phyloP scores from a whole-genome alignment of 176 grass and related monocot species.

The Musa schizocarpa region DNA sequence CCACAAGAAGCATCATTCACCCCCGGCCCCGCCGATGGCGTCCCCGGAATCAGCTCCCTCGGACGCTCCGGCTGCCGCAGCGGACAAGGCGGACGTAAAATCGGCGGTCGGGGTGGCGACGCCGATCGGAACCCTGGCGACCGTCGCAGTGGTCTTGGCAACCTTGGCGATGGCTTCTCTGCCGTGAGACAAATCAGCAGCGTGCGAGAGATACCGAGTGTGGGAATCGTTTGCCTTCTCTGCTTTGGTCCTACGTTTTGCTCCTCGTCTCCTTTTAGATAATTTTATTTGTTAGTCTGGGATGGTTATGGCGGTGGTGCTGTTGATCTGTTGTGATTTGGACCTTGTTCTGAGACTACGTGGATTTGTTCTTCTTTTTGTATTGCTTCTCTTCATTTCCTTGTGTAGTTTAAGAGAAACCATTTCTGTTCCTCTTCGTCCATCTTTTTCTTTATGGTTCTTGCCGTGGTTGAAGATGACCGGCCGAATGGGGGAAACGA shows the following conservation, averaged over 20 bases:
- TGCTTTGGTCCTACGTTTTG: not conserved
- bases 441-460: not conserved
- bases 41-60: conserved; percentile 45
- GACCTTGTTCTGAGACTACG: not conserved
- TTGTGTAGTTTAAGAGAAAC: not conserved
- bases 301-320: not conserved
- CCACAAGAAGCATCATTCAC: conserved; percentile 28
- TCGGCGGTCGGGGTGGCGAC: conserved; percentile 5
- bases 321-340: not conserved
- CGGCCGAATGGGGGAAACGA: no score
- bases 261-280: not conserved
- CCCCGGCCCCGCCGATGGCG: conserved; percentile 48
- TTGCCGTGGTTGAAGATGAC: no score
- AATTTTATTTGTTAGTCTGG: conserved; percentile 1
- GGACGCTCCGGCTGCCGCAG: conserved; percentile 36
- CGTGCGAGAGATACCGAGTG: no score
- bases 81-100: conserved; percentile 25
- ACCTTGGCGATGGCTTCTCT: conserved; percentile 9
- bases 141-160: conserved; percentile 15
- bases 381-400: not conserved
- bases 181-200: not conserved
- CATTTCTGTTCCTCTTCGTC: not conserved
- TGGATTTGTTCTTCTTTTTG: conserved; percentile 3
- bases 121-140: not conserved
- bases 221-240: not conserved